These are phyloP conservation scores for Xenosphaeropsis pyriputrescens DNA, from an alignment of 2,329 filamentous ascomycete genomes.

Conservation along the genomic window DNA sequence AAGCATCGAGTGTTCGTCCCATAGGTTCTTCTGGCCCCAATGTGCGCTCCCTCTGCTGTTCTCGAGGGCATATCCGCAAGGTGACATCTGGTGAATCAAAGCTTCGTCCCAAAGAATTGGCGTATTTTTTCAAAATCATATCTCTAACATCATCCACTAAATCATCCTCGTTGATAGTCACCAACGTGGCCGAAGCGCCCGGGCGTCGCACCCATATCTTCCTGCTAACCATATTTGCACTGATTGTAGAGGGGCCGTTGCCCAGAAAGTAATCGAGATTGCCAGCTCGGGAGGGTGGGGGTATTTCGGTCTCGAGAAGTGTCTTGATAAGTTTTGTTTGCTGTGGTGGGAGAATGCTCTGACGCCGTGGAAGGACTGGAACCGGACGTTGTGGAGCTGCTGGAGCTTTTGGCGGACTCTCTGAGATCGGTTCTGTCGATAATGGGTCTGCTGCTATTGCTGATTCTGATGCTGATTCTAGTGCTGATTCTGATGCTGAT, in stretches of 20 bases:
- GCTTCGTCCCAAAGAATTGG: conserved; percentile 75
- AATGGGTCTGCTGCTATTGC: no score
- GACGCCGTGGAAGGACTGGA: conserved; percentile 14
- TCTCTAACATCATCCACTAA: conserved; percentile 91
- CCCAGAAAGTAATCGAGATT: conserved; percentile 16
- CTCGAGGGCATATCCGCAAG: conserved; percentile 62
- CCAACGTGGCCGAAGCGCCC: conserved; percentile 71
- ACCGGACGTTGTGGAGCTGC: conserved; percentile 5
- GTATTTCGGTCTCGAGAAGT: conserved; percentile 28
- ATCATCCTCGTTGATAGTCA: conserved; percentile 75
- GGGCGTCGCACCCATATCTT: conserved; percentile 95
- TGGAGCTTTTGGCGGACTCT: conserved; percentile 2
- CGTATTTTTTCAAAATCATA: conserved; percentile 83
- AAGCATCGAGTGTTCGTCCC: conserved; percentile 60
- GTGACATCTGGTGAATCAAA: conserved; percentile 87
- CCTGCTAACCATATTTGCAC: conserved; percentile 40
- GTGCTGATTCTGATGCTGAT: neutral
- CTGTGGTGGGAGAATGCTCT: conserved; percentile 28
- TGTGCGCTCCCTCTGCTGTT: conserved; percentile 48
- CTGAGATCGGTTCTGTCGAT: neutral
- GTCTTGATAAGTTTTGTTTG: conserved; percentile 34
- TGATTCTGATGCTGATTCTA: no score
- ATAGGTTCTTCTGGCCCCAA: conserved; percentile 82
- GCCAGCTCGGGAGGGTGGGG: conserved; percentile 19
- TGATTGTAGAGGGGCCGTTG: conserved; percentile 15